Evolutionary conservation across 2,329 filamentous ascomycete species (phyloP).

Genomic region (Alternaria rosae): DNA sequence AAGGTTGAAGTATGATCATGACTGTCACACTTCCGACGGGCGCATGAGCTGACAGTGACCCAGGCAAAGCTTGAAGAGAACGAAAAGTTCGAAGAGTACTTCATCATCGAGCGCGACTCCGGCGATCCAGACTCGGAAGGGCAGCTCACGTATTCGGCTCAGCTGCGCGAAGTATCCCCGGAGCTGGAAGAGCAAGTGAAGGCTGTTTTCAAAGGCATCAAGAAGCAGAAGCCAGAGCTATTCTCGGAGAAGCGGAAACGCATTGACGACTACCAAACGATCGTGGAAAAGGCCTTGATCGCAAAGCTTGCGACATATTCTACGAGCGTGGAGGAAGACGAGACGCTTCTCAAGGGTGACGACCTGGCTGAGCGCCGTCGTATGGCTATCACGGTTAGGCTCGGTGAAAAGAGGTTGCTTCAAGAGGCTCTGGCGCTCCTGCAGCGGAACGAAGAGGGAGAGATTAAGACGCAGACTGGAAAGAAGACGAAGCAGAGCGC

Average conservation of each 20-base stretch:
- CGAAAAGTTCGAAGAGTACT: constrained; percentile 26
- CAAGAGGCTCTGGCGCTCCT: constrained; percentile 21
- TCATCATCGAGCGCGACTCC: constrained; percentile 32
- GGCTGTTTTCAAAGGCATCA: constrained; percentile 21
- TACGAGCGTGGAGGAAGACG: constrained; percentile 20
- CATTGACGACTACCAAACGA: constrained; percentile 10
- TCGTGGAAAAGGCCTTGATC: constrained; percentile 15
- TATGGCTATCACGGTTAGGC: constrained; percentile 29
- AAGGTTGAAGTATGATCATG: constrained; percentile 2
- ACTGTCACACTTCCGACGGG: fast-evolving
- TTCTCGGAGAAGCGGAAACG: constrained; percentile 23
- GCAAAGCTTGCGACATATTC: constrained; percentile 25
- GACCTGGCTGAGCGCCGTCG: constrained; percentile 20
- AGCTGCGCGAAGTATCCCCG: constrained; percentile 18
- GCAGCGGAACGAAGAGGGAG: background rate
- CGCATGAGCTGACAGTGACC: background rate
- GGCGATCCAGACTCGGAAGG: constrained; percentile 31
- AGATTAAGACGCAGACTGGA: background rate
- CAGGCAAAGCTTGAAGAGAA: constrained; percentile 4
- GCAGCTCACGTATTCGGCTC: constrained; percentile 13
- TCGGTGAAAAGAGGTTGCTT: constrained; percentile 29
- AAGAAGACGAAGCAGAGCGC: background rate
- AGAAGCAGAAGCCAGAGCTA: constrained; percentile 12
- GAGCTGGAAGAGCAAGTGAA: constrained; percentile 32
- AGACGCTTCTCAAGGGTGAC: constrained; percentile 12